phyloP scores from a whole-genome alignment of 2,329 filamentous ascomycete species.

The Ophiostoma novo-ulmi region DNA sequence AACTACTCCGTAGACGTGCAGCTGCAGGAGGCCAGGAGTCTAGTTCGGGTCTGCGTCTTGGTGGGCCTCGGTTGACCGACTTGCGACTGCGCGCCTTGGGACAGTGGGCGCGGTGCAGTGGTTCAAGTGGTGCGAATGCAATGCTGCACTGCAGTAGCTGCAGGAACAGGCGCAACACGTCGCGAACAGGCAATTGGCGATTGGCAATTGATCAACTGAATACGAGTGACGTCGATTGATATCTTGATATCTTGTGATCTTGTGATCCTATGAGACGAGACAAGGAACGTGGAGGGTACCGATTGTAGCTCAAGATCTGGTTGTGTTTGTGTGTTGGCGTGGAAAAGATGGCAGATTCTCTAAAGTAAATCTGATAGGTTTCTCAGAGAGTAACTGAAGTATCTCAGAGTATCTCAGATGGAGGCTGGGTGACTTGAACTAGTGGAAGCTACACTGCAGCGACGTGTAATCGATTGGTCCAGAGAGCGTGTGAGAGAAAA shows the following conservation, averaged over 20 bases:
- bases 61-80: conserved; percentile 5
- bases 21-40: conserved; percentile 13
- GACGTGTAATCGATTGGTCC: conserved; percentile 11
- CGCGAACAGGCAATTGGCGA: background rate
- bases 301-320: background rate
- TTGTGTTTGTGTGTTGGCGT: background rate
- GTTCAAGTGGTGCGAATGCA: background rate
- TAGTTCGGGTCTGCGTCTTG: conserved; percentile 3
- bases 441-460: conserved; percentile 9
- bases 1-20: conserved; percentile 8
- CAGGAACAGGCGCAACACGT: conserved; percentile 9
- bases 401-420: background rate
- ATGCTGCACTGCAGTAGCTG: conserved; percentile 3
- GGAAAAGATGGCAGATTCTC: too few species aligned
- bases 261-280: background rate
- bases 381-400: background rate
- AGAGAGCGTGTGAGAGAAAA: background rate
- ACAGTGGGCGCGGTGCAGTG: background rate
- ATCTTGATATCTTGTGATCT: background rate
- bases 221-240: background rate
- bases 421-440: background rate
- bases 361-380: too few species aligned
- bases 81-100: background rate
- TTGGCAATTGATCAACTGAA: background rate
- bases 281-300: background rate